Percentiles rank a stretch among this genome's conserved stretches.
Conservation (phyloP, 2,329 filamentous ascomycete species). For the Cryphonectria nitschkei region DNA sequence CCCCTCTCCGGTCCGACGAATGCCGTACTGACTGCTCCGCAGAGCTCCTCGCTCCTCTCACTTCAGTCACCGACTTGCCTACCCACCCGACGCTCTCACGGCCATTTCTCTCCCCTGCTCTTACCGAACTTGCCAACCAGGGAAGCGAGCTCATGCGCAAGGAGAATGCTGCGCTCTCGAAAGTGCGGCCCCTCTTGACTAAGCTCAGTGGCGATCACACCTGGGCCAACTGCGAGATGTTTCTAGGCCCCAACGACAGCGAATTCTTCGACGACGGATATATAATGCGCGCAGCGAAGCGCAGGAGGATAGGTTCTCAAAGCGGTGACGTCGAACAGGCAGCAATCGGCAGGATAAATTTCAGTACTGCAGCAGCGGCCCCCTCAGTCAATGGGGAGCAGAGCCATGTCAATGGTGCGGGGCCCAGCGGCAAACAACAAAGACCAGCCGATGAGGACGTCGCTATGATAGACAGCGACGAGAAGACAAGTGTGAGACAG, state of each 20-base stretch:
- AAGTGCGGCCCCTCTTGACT: slow-evolving; percentile 73
- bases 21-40: slow-evolving; percentile 35
- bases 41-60: slow-evolving; percentile 78
- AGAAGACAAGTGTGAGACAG: slow-evolving; percentile 20
- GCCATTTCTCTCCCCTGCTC: slow-evolving; percentile 73
- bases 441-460: slow-evolving; percentile 31
- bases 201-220: slow-evolving; percentile 75
- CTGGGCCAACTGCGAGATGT: slow-evolving; percentile 64
- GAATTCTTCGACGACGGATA: slow-evolving; percentile 57
- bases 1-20: neutral
- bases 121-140: slow-evolving; percentile 72
- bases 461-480: slow-evolving; percentile 31
- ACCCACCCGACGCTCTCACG: slow-evolving; percentile 74
- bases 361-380: slow-evolving; percentile 9
- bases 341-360: slow-evolving; percentile 23
- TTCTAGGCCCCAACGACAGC: slow-evolving; percentile 60
- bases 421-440: neutral
- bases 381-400: slow-evolving; percentile 30
- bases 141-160: slow-evolving; percentile 73
- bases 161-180: slow-evolving; percentile 74
- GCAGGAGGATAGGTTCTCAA: slow-evolving; percentile 18
- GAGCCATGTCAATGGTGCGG: neutral
- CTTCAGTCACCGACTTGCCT: slow-evolving; percentile 73
- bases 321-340: slow-evolving; percentile 21
- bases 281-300: slow-evolving; percentile 42